Evolutionary conservation across 2,329 filamentous ascomycete species (phyloP).

Genomic region (Fusarium xyrophilum): DNA sequence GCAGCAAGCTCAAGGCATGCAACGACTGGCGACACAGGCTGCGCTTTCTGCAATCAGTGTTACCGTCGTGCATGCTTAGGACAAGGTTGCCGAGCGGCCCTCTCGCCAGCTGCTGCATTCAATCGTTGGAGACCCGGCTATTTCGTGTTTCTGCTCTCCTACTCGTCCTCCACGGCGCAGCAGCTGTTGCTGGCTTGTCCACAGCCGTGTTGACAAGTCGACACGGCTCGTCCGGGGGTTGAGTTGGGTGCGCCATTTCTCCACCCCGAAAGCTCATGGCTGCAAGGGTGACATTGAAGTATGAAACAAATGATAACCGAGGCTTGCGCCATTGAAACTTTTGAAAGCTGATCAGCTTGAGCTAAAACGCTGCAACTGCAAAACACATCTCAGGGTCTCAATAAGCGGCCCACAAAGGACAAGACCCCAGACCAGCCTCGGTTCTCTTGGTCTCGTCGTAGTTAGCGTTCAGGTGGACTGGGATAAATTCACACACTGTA

Average conservation of each 20-base stretch:
- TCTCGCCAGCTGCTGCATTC: conserved; percentile 13
- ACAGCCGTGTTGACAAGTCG: conserved; percentile 38
- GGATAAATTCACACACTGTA: background rate
- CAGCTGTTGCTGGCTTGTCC: conserved; percentile 23
- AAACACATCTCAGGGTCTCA: conserved; percentile 19
- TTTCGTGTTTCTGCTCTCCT: conserved; percentile 30
- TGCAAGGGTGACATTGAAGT: conserved; percentile 24
- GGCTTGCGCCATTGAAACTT: conserved; percentile 30
- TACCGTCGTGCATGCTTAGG: conserved; percentile 33
- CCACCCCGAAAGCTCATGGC: conserved; percentile 34
- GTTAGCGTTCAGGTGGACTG: conserved; percentile 13
- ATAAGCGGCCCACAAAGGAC: conserved; percentile 25
- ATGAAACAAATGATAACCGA: background rate
- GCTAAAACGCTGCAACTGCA: conserved; percentile 12
- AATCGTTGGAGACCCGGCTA: conserved; percentile 25
- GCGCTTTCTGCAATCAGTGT: conserved; percentile 31
- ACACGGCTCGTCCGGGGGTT: conserved; percentile 25
- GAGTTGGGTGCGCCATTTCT: conserved; percentile 39
- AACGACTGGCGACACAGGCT: conserved; percentile 26
- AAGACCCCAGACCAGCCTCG: conserved; percentile 14
- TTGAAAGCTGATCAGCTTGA: conserved; percentile 18
- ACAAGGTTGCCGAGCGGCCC: conserved; percentile 28
- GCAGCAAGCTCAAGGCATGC: conserved; percentile 18
- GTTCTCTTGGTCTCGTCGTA: conserved; percentile 12
- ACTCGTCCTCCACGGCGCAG: conserved; percentile 20